Evolutionary conservation across 352 stramenopile genomes (phyloP), one percentile per base, ranked within the genome.

Genomic region (Phytophthora uliginosa): DNA sequence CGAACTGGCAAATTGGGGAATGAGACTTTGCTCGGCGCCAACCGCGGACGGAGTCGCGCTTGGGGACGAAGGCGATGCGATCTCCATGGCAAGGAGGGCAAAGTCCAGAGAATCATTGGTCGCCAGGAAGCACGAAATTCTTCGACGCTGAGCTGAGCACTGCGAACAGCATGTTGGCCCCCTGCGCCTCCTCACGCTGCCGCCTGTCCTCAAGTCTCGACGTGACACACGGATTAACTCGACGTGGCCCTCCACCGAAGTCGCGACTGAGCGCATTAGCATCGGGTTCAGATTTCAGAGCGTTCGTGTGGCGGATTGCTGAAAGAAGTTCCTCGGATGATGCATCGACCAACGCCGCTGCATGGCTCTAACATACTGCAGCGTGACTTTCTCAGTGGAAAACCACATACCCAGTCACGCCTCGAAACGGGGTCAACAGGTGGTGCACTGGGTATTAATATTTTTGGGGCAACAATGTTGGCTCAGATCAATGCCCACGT

Each of bases 1-100:
- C 33, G 67, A 76, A 38, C 34, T 59, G 66, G 62, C 66, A 76
- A 79, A 79, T 67, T 61, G 45, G 52, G 62, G 62, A 79, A 76
- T 79, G 72, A 78, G 38, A 38, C 26, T 15, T 70, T 58, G 40
- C 38, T 71, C 17, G 53, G 17, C 26, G 13, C 13, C 38, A n/a
- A 31, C 28, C 59, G 33, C 22, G 24, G 24, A 26, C 24, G 24
- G 31, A 61, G 51, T n/a, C 1, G 31, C 13, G 20, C 10, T 22
- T 10, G 40, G 28, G 33, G 31, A 2, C 12, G n/a, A 18, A 22
- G 15, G 48, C 33, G 15, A 33, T 5, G 38, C 38, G 13, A 45
- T 54, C 34, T 53, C 60, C 38, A 54, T 48, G 34, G 55, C n/a
- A 53, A n/a, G 31, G 55, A 36, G 12, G 12, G 12, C 38, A 45